A percentile compares a stretch with the other conserved stretches of the same genome.
Evolutionary conservation across 257 asterid genomes (phyloP).

Genomic region (Gynochthodes officinalis): DNA sequence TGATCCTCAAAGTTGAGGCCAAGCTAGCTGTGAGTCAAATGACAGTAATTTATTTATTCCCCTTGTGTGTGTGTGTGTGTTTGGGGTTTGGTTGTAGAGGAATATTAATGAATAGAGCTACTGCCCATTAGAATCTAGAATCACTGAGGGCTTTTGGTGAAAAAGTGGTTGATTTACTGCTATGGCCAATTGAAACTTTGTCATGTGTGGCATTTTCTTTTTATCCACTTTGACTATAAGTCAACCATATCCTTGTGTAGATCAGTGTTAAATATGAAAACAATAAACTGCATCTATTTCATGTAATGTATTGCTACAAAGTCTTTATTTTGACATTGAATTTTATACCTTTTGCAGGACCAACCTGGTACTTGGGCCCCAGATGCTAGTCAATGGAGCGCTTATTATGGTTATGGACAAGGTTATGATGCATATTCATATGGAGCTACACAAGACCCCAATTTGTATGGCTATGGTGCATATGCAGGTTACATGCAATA

Average conservation of each 20-base stretch:
- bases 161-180: neutral
- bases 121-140: neutral
- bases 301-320: neutral
- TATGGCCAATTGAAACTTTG: neutral
- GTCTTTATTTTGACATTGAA: conserved; percentile 8
- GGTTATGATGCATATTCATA: conserved; percentile 91
- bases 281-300: neutral
- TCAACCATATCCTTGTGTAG: neutral
- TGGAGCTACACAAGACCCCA: conserved; percentile 82
- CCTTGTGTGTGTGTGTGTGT: no score
- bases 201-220: neutral
- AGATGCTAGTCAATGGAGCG: conserved; percentile 78
- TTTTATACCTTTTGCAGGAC: conserved; percentile 49
- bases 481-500: conserved; percentile 79
- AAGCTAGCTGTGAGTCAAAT: neutral
- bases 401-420: conserved; percentile 92
- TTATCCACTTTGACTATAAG: neutral
- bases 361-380: conserved; percentile 63
- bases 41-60: neutral
- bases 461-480: conserved; percentile 76
- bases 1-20: neutral
- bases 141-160: neutral
- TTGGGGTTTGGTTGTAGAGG: no score
- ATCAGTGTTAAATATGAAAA: neutral
- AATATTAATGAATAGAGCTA: neutral